Evolutionary conservation across 23 red algal species (phyloP).

Genomic region (Gracilaria domingensis): DNA sequence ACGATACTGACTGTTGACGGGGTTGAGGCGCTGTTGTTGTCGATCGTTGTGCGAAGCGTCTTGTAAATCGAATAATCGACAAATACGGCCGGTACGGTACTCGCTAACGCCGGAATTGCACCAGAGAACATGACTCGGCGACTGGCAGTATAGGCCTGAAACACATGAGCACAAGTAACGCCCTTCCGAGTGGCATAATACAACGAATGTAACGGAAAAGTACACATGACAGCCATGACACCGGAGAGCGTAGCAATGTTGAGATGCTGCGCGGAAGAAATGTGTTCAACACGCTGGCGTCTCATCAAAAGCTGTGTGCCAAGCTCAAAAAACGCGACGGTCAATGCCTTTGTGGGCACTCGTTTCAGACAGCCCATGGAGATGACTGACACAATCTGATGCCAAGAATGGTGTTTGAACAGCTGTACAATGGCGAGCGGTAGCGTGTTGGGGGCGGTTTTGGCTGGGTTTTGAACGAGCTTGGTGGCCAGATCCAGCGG

Average conservation of each 20-base stretch:
- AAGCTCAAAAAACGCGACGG: slow-evolving; percentile 51
- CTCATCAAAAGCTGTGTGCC: slow-evolving; percentile 3
- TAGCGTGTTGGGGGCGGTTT: neutral
- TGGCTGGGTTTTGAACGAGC: neutral
- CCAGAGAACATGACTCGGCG: slow-evolving; percentile 48
- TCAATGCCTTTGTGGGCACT: slow-evolving; percentile 68
- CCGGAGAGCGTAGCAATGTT: slow-evolving; percentile 31
- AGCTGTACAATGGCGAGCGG: slow-evolving; percentile 2
- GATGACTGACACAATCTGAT: slow-evolving; percentile 11
- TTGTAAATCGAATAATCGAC: slow-evolving; percentile 70
- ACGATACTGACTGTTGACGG: slow-evolving; percentile 23
- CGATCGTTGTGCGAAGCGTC: slow-evolving; percentile 11
- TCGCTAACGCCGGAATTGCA: slow-evolving; percentile 43
- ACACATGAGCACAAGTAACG: slow-evolving; percentile 18
- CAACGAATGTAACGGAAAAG: slow-evolving; percentile 45
- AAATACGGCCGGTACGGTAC: slow-evolving; percentile 37
- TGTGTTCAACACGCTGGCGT: neutral
- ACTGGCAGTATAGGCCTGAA: neutral
- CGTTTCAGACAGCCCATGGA: slow-evolving; percentile 49
- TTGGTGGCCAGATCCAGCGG: slow-evolving; percentile 48
- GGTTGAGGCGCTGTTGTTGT: neutral
- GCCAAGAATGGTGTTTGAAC: neutral
- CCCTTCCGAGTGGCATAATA: slow-evolving; percentile 57
- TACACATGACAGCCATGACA: slow-evolving; percentile 15
- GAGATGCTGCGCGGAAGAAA: slow-evolving; percentile 17